Percentiles rank a stretch among this genome's conserved stretches.
phyloP scores from a whole-genome alignment of 139 green algal species.

The Chlorella sorokiniana region DNA sequence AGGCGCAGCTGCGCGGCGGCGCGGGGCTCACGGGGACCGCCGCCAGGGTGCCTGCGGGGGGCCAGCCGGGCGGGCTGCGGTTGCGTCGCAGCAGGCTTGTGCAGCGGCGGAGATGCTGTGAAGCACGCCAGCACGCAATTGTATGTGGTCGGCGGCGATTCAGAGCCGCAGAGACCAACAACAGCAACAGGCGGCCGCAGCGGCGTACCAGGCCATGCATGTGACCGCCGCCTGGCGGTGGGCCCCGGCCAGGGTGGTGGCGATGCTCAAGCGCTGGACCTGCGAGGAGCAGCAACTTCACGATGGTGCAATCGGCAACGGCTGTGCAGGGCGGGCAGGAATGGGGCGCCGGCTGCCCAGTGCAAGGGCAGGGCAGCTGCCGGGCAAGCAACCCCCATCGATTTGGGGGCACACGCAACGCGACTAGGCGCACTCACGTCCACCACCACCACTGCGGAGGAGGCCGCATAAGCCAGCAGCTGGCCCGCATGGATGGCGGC shows the following conservation, averaged over 20 bases:
- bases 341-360: not conserved
- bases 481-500: conserved; percentile 61
- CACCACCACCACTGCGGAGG: conserved; percentile 54
- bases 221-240: conserved; percentile 68
- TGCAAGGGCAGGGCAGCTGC: not conserved
- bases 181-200: not conserved
- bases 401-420: not conserved
- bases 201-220: conserved; percentile 70
- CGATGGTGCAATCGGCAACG: not conserved
- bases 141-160: not conserved
- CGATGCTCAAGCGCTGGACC: conserved; percentile 61
- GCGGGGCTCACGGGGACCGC: conserved; percentile 1
- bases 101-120: not conserved
- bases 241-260: conserved; percentile 60
- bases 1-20: conserved; percentile 50
- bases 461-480: conserved; percentile 73
- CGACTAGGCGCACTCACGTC: conserved; percentile 47
- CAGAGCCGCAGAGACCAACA: not conserved
- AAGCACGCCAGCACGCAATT: not conserved
- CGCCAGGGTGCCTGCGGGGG: conserved; percentile 26
- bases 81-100: conserved; percentile 24
- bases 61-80: too few relatives aligned
- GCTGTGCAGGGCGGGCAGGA: not conserved
- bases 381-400: not conserved
- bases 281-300: conserved; percentile 20